Evolutionary conservation across 2,329 filamentous ascomycete genomes (phyloP).

Genomic region (Emmonsiellopsis sp.): DNA sequence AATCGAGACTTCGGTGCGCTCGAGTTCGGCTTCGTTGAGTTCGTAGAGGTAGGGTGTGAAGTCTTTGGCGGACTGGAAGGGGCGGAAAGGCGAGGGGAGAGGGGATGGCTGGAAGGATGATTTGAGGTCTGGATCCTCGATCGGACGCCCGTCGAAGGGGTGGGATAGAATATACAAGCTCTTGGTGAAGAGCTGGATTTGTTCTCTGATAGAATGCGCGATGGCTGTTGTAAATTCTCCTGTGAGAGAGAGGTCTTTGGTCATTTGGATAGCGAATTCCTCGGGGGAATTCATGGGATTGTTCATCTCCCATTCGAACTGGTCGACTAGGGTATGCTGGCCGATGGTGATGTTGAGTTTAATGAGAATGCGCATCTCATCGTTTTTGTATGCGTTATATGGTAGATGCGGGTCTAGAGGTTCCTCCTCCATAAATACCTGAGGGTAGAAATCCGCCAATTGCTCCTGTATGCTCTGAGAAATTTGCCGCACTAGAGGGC

Average conservation of each 20-base stretch:
- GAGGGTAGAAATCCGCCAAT: constrained; percentile 85
- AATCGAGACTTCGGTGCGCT: constrained; percentile 84
- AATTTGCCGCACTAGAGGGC: constrained; percentile 52
- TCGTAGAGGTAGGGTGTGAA: constrained; percentile 91
- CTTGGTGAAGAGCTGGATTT: constrained; percentile 86
- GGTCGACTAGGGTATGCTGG: constrained; percentile 84
- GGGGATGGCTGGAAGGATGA: constrained; percentile 80
- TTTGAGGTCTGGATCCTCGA: constrained; percentile 85
- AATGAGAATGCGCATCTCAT: constrained; percentile 93
- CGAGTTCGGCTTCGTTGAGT: constrained; percentile 79
- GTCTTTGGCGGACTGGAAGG: constrained; percentile 87
- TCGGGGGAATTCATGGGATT: constrained; percentile 89
- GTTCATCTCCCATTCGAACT: constrained; percentile 99
- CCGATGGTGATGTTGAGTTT: constrained; percentile 98
- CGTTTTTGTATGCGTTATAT: constrained; percentile 93
- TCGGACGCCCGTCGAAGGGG: constrained; percentile 84
- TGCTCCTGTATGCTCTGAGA: constrained; percentile 72
- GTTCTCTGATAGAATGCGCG: constrained; percentile 93
- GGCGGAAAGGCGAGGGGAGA: constrained; percentile 71
- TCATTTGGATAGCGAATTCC: constrained; percentile 85
- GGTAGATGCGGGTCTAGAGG: constrained; percentile 81
- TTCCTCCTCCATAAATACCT: constrained; percentile 82
- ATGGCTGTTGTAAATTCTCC: constrained; percentile 97
- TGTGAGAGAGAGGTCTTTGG: constrained; percentile 76
- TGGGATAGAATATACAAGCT: constrained; percentile 89